phyloP scores from a whole-genome alignment of 805 yeast genomes.

The Lachancea thermotolerans region DNA sequence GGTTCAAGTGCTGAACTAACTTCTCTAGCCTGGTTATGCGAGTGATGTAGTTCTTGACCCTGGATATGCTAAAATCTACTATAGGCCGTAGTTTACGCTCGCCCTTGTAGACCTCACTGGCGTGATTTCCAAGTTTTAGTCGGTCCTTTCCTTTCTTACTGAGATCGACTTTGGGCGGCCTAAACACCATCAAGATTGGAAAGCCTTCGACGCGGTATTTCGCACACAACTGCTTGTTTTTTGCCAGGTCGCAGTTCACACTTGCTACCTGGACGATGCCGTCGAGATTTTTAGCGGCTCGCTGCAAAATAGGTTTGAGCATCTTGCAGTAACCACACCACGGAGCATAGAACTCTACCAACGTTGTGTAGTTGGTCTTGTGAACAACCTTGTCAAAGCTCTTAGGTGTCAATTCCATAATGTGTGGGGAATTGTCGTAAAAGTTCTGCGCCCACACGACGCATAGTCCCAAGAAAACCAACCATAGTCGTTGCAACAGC shows the following conservation, averaged over 20 bases:
- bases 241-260: conserved; percentile 73
- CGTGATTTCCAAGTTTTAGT: conserved; percentile 30
- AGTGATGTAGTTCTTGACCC: conserved; percentile 62
- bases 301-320: conserved; percentile 55
- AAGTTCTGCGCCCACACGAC: conserved; percentile 20
- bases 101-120: conserved; percentile 53
- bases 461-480: background rate
- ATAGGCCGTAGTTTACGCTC: conserved; percentile 52
- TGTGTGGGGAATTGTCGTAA: conserved; percentile 31
- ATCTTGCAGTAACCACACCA: conserved; percentile 95
- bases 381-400: conserved; percentile 63
- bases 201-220: conserved; percentile 62
- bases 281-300: conserved; percentile 54
- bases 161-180: conserved; percentile 62
- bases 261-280: conserved; percentile 64
- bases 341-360: conserved; percentile 91
- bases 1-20: conserved; percentile 24
- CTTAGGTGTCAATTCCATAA: conserved; percentile 49
- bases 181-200: conserved; percentile 77
- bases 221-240: conserved; percentile 64
- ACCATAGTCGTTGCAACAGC: background rate
- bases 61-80: conserved; percentile 45
- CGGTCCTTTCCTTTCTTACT: conserved; percentile 17
- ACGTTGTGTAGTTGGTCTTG: conserved; percentile 65
- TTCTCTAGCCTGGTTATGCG: conserved; percentile 36